phyloP scores from a whole-genome alignment of 2,329 filamentous ascomycete genomes.

The Fusarium nelsonii region DNA sequence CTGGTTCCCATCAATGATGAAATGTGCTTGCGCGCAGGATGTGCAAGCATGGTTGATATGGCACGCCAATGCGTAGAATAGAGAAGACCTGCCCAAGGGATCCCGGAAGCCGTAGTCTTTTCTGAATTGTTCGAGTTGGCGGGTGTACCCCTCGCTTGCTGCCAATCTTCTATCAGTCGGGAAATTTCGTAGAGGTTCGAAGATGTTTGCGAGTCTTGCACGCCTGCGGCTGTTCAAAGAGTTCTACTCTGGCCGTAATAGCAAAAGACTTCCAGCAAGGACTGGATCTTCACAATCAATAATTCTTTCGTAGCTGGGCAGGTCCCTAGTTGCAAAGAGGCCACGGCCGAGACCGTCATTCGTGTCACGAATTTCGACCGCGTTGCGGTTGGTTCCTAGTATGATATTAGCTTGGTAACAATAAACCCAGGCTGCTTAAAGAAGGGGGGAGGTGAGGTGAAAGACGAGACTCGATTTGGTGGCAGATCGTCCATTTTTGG shows the following conservation, averaged over 20 bases:
- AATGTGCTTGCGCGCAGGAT: constrained; percentile 47
- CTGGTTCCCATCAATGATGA: not conserved
- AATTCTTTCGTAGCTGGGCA: constrained; percentile 26
- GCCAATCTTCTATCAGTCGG: not conserved
- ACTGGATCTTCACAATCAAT: constrained; percentile 38
- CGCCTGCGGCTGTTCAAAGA: not conserved
- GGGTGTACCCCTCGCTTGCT: no score
- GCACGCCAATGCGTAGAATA: constrained; percentile 40
- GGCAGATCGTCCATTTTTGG: no score
- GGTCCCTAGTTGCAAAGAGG: constrained; percentile 33
- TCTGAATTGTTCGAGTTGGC: not conserved
- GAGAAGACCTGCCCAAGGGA: not conserved
- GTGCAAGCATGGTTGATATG: constrained; percentile 54
- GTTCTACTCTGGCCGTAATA: constrained; percentile 33
- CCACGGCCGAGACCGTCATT: constrained; percentile 24
- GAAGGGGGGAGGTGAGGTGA: no score
- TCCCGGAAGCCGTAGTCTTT: constrained; percentile 46
- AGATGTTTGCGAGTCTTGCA: not conserved
- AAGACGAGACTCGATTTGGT: no score
- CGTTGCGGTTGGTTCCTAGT: not conserved
- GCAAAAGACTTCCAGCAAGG: constrained; percentile 26
- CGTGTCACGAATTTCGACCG: constrained; percentile 22
- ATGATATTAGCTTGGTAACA: not conserved
- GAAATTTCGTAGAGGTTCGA: constrained; percentile 33
- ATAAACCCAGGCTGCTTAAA: no score